Evolutionary conservation across 2,329 filamentous ascomycete genomes (phyloP), one percentile per base, ranked within the genome.

Genomic region (Pseudocercospora pini-densiflorae): DNA sequence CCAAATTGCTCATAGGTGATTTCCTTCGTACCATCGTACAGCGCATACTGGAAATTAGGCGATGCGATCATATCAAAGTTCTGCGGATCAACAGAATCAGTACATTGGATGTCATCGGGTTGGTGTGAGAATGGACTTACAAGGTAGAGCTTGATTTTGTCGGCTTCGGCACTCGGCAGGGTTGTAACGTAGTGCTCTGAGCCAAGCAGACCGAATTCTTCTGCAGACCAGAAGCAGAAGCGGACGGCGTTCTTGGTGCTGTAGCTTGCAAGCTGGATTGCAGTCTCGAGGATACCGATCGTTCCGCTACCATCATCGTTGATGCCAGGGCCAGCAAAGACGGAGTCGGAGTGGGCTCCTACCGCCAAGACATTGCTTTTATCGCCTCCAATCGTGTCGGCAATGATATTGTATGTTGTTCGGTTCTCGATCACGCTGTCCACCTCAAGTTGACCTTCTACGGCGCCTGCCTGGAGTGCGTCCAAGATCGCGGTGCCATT

Each of bases 241-340:
- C 90, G 90, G 14, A 85, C 86, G 2, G 83, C 86, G 78, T 94
- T 91, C 69, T 87, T 91, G 40, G 91, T 88, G 60, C 89, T 86
- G 82, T 91, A 94, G 60, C 92, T 84, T 84, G 87, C 70, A 83
- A 94, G 67, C 82, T 84, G 83, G 27, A 84, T 83, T 9, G 88
- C 88, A 31, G 88, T 81, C 61, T 87, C 86, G 8, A 90, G 81
- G 59, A 89, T 81, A 24, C 83, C 84, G 68, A 88, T 84, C 36
- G 85, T 88, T 63, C 91, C 91, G 2, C 88, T 89, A 55, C 91
- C 91, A 73, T 93, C 90, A 72, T 93, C 91, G 77, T 93, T 93
- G 83, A 93, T 92, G 21, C 91, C 91, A 1, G 88, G 88, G 0
- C 88, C 88, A 2, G 82, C 84, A 29, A 82, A 81, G 21, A 90